Evolutionary conservation across 2,329 filamentous ascomycete genomes (phyloP), one percentile per base, ranked within the genome.

Genomic region (Fusarium drepaniforme): DNA sequence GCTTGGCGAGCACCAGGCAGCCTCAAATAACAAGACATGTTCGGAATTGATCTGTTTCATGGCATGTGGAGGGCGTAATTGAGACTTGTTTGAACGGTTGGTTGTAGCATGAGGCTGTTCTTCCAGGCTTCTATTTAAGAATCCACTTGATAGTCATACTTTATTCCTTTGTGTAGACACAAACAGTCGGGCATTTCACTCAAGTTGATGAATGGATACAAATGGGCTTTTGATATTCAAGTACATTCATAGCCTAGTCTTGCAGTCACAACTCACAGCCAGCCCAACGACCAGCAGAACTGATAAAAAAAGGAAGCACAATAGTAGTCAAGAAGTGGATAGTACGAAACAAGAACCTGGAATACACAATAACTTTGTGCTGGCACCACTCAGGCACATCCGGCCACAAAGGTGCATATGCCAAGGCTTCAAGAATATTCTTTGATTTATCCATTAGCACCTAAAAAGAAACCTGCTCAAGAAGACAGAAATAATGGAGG

Each of bases 391-490:
- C 6, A 53, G 16, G 12, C 49, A 33, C 18, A 53, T 13, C 16
- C 8, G 3, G 13, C 28, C 3, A n/a, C 18, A 5, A 9, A 53
- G 49, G 18, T 21, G 49, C 49, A 4, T n/a, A 33, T 53, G 25
- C 28, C 18, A n/a, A 53, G 49, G 1, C 11, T 33, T 33, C 3
- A 28, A 33, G 49, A 53, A 33, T 1, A n/a, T 53, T 33, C 25
- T 53, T 53, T 53, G 28, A 53, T 53, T 53, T 53, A 53, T 28
- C 49, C 28, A 33, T 53, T 18, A 53, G 49, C 18, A 53, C 4
- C 11, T 33, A 53, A 53, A 33, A 33, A 15, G 28, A 13, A 53
- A 53, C 49, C 33, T 33, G 7, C 11, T 8, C 28, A 33, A 53
- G 28, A 3, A 53, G 5, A n/a, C 18, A 6, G 13, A 30, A 21